Percentiles rank a stretch among this genome's conserved stretches.
Conservation (phyloP, 495 filamentous ascomycete genomes). For the Penicillium steckii region DNA sequence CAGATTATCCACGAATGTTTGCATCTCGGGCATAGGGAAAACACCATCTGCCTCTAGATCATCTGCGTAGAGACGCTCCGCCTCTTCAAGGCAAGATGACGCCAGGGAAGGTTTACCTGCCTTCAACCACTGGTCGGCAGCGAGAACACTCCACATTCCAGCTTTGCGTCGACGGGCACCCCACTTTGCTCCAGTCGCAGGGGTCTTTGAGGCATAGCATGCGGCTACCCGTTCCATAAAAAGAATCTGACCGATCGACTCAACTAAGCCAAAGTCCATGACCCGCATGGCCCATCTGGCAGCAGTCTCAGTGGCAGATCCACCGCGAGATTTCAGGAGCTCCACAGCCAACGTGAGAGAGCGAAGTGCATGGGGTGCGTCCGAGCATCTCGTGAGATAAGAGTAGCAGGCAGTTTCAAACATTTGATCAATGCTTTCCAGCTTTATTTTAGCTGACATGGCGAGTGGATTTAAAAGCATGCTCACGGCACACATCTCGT, state of each 20-base stretch:
- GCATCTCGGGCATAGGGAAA: constrained; percentile 56
- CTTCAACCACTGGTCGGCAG: constrained; percentile 77
- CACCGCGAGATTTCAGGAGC: constrained; percentile 73
- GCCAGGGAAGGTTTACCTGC: constrained; percentile 68
- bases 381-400: constrained; percentile 79
- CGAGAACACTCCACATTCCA: constrained; percentile 84
- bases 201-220: constrained; percentile 74
- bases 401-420: constrained; percentile 88
- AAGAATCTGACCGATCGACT: constrained; percentile 72
- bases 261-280: constrained; percentile 73
- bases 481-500: constrained; percentile 89
- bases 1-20: constrained; percentile 59
- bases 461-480: constrained; percentile 71
- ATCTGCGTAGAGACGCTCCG: constrained; percentile 64
- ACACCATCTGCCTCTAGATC: constrained; percentile 56
- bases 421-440: constrained; percentile 79
- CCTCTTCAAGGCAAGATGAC: constrained; percentile 68
- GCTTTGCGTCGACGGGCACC: constrained; percentile 76
- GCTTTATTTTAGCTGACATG: constrained; percentile 66
- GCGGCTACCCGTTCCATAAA: constrained; percentile 80
- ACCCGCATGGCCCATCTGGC: constrained; percentile 79
- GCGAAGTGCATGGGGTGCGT: constrained; percentile 72
- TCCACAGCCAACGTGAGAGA: constrained; percentile 76
- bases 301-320: constrained; percentile 79
- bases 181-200: constrained; percentile 60